These are phyloP conservation scores for Saitozyma sp. DNA, from an alignment of 768 basidiomycete genomes.

Conservation along the genomic window DNA sequence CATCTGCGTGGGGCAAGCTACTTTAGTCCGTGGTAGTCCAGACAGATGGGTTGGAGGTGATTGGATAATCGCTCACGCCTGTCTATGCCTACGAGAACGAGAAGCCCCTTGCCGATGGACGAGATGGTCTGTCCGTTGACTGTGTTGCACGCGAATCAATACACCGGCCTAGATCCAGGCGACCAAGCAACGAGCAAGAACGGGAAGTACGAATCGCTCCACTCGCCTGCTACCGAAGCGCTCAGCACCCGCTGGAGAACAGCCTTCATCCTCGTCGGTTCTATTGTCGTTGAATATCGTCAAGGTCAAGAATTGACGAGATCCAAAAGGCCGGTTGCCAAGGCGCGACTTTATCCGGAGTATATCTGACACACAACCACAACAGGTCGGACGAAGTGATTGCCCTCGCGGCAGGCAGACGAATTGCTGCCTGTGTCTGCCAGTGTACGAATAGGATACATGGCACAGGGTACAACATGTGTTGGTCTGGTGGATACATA, in stretches of 20 bases:
- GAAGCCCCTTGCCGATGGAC: constrained; percentile 76
- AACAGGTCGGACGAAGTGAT: too few species aligned
- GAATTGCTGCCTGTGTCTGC: too few species aligned
- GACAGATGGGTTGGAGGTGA: background rate
- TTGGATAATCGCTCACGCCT: constrained; percentile 52
- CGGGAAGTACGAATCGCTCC: too few species aligned
- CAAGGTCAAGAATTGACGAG: too few species aligned
- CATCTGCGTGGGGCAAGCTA: constrained; percentile 59
- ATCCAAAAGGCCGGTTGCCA: too few species aligned
- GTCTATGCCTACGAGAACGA: constrained; percentile 89
- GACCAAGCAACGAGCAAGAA: background rate
- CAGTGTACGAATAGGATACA: too few species aligned
- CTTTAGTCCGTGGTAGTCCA: background rate
- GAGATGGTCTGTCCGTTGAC: constrained; percentile 80
- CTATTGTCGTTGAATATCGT: too few species aligned
- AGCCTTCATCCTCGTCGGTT: constrained; percentile 65
- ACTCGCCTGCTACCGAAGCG: constrained; percentile 78
- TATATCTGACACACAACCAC: too few species aligned
- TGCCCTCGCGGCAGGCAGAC: too few species aligned
- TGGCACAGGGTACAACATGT: too few species aligned
- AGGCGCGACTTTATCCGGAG: too few species aligned
- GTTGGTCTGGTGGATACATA: too few species aligned
- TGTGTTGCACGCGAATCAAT: constrained; percentile 43
- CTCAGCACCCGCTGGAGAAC: constrained; percentile 78
- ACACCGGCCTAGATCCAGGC: background rate